Evolutionary conservation across 805 yeast species (phyloP), one percentile per base, ranked within the genome.

Genomic region (Wickerhamomyces silvicola): DNA sequence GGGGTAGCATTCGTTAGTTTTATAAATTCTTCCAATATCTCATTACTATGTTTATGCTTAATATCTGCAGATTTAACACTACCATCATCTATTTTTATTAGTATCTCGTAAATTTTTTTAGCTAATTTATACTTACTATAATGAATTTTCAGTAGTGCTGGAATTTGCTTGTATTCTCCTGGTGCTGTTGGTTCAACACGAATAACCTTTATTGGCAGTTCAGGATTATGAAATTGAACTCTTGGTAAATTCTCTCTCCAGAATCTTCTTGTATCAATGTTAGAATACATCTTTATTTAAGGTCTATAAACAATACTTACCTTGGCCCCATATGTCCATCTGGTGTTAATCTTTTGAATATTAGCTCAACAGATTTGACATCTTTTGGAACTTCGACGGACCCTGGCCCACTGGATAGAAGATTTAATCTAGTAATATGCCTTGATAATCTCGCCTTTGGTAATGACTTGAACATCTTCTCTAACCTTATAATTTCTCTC

Each of bases 221-320:
- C 60, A n/a, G 90, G 88, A 56, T 87, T 87, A 61, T 85, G 88
- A 56, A 82, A 87, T 53, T 75, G 78, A 41, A 87, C 66, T 6
- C 87, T 75, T 17, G 92, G 94, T 36, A 87, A 62, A 57, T 75
- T 71, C 31, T 66, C 60, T 45, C 72, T 74, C 92, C 94, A 83
- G 58, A 87, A 84, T 43, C 72, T 70, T 46, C 78, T 74, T 13
- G 9, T 3, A 15, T 3, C 12, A 18, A 10, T 10, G 43, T 37
- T 29, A 34, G 35, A 29, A 10, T 20, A n/a, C 16, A 15, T 21
- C 15, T 7, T 3, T 5, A 13, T 8, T n/a, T 6, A 32, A 13
- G 15, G 12, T 15, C 14, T 1, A 16, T 5, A 10, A 15, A 5
- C 17, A 12, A 6, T 17, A 38, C 49, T 28, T 27, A 45, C 48